Conservation (phyloP, 116 monocot genomes). For the Zostera marina region DNA sequence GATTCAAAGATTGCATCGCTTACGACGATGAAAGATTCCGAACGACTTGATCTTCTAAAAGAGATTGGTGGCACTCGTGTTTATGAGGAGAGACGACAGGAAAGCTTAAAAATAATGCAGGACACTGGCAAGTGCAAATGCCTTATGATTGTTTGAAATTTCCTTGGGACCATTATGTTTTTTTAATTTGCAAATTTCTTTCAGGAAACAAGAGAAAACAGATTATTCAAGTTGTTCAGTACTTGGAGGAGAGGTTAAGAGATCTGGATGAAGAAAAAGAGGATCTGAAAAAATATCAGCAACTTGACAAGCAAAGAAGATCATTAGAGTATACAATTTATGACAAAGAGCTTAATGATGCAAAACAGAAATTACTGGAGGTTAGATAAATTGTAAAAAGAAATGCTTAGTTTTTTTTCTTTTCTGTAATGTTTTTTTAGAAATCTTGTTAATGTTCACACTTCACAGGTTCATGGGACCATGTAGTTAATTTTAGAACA, state of each 20-base stretch:
- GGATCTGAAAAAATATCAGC: constrained; percentile 86
- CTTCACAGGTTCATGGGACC: no score
- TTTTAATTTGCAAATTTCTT: not conserved
- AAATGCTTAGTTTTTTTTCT: no score
- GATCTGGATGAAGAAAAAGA: constrained; percentile 99
- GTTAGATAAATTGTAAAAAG: constrained; percentile 9
- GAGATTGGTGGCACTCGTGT: constrained; percentile 98
- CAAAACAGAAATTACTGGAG: constrained; percentile 51
- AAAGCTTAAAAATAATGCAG: constrained; percentile 98
- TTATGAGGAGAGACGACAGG: constrained; percentile 87
- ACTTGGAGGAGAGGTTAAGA: constrained; percentile 78
- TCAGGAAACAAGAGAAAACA: constrained; percentile 92
- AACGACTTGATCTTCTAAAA: constrained; percentile 83
- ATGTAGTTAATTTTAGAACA: no score
- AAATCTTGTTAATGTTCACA: no score
- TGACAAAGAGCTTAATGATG: constrained; percentile 77
- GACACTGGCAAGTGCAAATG: constrained; percentile 64
- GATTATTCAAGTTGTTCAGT: constrained; percentile 97
- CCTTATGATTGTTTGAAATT: not conserved
- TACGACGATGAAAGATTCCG: constrained; percentile 94
- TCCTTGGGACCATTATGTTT: not conserved
- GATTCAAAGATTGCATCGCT: constrained; percentile 72
- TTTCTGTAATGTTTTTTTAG: no score
- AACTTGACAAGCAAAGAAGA: constrained; percentile 84
- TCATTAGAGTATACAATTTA: constrained; percentile 87